phyloP scores from a whole-genome alignment of 2,329 filamentous ascomycete genomes.

The Fusarium nodosum region DNA sequence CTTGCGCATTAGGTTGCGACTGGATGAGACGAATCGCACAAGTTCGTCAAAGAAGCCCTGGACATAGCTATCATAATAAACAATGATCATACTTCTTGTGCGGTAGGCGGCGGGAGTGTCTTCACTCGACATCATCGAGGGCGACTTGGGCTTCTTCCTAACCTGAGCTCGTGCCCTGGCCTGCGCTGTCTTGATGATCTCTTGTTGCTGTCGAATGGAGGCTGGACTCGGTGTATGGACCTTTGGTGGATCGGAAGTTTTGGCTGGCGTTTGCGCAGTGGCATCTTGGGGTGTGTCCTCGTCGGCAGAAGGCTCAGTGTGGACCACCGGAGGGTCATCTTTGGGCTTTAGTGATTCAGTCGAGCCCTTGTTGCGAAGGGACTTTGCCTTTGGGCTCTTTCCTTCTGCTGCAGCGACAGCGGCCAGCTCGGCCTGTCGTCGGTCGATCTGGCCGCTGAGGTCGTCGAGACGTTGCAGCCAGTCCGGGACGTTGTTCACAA shows the following conservation, averaged over 20 bases:
- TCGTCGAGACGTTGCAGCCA: conserved; percentile 72
- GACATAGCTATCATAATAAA: conserved; percentile 93
- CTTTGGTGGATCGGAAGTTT: conserved; percentile 50
- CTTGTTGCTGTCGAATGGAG: conserved; percentile 57
- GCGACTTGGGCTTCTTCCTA: conserved; percentile 65
- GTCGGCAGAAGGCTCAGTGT: conserved; percentile 32
- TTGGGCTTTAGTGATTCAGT: conserved; percentile 66
- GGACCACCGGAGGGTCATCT: conserved; percentile 54
- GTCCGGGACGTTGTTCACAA: conserved; percentile 69
- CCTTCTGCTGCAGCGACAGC: conserved; percentile 55
- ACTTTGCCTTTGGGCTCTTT: conserved; percentile 54
- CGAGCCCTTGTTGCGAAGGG: conserved; percentile 65
- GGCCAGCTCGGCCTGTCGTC: conserved; percentile 72
- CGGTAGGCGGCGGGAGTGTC: conserved; percentile 71
- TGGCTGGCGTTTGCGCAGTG: conserved; percentile 30
- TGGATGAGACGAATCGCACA: conserved; percentile 83
- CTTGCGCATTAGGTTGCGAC: conserved; percentile 87
- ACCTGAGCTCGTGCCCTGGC: conserved; percentile 60
- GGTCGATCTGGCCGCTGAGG: conserved; percentile 71
- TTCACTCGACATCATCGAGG: conserved; percentile 65
- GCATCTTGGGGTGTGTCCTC: conserved; percentile 43
- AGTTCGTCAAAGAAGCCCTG: conserved; percentile 86
- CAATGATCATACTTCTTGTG: conserved; percentile 81
- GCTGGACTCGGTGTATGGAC: conserved; percentile 42
- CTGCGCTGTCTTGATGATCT: conserved; percentile 60